Evolutionary conservation across 2,329 filamentous ascomycete genomes (phyloP).

Genomic region (Emergomyces orientalis): DNA sequence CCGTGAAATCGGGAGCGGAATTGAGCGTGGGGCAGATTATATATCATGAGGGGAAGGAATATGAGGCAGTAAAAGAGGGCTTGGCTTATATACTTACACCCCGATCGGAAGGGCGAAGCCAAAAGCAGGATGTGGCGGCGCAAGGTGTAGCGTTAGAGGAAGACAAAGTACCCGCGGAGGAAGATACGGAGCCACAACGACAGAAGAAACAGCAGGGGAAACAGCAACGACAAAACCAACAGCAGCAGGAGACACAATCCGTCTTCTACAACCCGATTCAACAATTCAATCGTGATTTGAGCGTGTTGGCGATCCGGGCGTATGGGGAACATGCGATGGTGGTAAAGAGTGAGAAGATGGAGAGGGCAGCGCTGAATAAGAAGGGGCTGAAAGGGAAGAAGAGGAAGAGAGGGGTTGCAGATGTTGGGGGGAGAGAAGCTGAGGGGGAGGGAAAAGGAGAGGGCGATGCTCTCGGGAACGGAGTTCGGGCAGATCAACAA

Average conservation of each 20-base stretch:
- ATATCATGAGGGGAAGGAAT: slow-evolving; percentile 44
- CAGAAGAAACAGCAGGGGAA: not conserved
- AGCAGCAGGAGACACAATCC: slow-evolving; percentile 39
- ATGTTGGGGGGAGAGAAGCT: slow-evolving; percentile 7
- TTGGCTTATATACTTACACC: slow-evolving; percentile 59
- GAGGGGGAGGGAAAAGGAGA: slow-evolving; percentile 4
- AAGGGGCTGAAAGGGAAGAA: slow-evolving; percentile 28
- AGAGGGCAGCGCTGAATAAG: slow-evolving; percentile 26
- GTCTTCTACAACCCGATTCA: slow-evolving; percentile 99
- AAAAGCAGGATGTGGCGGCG: slow-evolving; percentile 16
- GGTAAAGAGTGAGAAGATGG: slow-evolving; percentile 44
- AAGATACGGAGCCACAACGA: not conserved
- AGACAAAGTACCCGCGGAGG: not conserved
- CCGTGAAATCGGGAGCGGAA: not conserved
- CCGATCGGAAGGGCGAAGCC: slow-evolving; percentile 38
- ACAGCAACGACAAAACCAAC: not conserved
- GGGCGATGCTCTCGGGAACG: not conserved
- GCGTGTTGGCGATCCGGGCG: slow-evolving; percentile 80
- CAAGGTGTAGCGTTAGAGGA: not conserved
- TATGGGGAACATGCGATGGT: slow-evolving; percentile 62
- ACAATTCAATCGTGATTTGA: slow-evolving; percentile 95
- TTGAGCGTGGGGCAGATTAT: slow-evolving; percentile 22
- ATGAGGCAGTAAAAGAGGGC: slow-evolving; percentile 57
- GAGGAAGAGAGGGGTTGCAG: slow-evolving; percentile 29
- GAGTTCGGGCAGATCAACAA: slow-evolving; percentile 8